Base-by-base conservation (phyloP, 176 grass and related monocot species). In the Eleusine indica region DNA sequence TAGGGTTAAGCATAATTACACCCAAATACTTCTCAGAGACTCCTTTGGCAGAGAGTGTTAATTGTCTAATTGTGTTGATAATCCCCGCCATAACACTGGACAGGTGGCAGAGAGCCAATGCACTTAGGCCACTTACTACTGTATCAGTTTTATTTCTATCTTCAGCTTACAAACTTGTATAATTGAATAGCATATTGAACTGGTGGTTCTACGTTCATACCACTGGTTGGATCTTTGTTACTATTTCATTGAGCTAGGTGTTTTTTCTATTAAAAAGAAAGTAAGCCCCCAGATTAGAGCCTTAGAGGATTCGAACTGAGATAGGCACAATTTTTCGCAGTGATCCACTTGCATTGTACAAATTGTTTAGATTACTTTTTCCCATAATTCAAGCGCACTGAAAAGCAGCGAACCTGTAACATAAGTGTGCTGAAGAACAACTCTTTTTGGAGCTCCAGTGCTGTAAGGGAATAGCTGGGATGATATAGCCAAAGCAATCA, bases 401-500 rank as follows among this genome's bases (percentile, higher is more conserved):
- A 52, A 42, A 76, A 44, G 60, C 25, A 86, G 19, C 80, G 29
- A 85, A 98, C 96, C 96, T 90, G 85, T 95, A 69, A 87, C 22
- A 89, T 91, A 95, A 67, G 89, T 90, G 80, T 98, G 96, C 80
- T 98, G 96, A 83, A 98, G 75, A 62, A 98, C 85, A 54, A 98
- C 80, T 84, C 96, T 90, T 80, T 98, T 98, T 37, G 96, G 96
- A 76, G 96, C 96, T 74, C 84, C 71, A 53, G 60, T 87, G 85
- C 91, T 98, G 79, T 98, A 98, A 82, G 96, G 96, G 88, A 98
- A 98, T 39, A 98, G 71, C 79, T 98, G 96, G 29, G 96, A 98
- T 25, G 92, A 94, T 64, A 98, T 71, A 75, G 96, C 96, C 83
- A 95, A 70, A 84, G 84, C 86, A 63, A 98, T 49, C 57, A 98